Base-by-base conservation (phyloP, 208 protist species). In the Willaertia magna region DNA sequence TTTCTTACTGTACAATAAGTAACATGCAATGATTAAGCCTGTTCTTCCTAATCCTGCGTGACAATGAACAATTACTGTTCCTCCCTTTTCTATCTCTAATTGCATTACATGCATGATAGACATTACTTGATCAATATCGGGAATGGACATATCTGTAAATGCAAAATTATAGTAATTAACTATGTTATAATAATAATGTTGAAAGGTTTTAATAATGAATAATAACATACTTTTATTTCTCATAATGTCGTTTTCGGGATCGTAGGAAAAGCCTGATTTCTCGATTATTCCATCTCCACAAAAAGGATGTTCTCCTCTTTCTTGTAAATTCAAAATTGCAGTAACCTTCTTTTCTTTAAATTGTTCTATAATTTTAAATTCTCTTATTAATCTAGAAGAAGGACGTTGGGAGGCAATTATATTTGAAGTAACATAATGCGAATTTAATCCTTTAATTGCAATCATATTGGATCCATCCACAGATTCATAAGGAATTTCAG, bases 61-160 rank as follows among this genome's bases (percentile, higher is more conserved):
- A 90, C 94, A 96, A 91, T 96, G 93, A 84, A 97, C 93, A 11
- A 95, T 87, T 86, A 96, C 93, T 84, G 92, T 44, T 20, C 92
- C 92, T 61, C 93, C 92, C 46, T 93, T 94, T 87, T 94, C 93
- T 40, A 95, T 91, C 86, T 95, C 93, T 83, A 92, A 93, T 89
- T 94, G 90, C 92, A 96, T 96, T 85, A 95, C 91, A 87, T 96
- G 93, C 30, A 96, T 93, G 84, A 93, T 95, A 85, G 92, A 90
- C 87, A 96, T 86, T 46, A 96, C 93, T 18, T 95, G 88, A 85
- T 96, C 92, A 85, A 94, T 90, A 87, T 95, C 14, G 79, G 94
- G 94, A 6, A 93, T 92, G 9, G 92, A 94, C 93, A 96, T 96
- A 89, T 96, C 94, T 1, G 92, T 92, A 92, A 93, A 96, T 18